Percentiles rank a stretch among this genome's conserved stretches.
Evolutionary conservation across 805 yeast species (phyloP).

Genomic region (Lipomyces starkeyi): DNA sequence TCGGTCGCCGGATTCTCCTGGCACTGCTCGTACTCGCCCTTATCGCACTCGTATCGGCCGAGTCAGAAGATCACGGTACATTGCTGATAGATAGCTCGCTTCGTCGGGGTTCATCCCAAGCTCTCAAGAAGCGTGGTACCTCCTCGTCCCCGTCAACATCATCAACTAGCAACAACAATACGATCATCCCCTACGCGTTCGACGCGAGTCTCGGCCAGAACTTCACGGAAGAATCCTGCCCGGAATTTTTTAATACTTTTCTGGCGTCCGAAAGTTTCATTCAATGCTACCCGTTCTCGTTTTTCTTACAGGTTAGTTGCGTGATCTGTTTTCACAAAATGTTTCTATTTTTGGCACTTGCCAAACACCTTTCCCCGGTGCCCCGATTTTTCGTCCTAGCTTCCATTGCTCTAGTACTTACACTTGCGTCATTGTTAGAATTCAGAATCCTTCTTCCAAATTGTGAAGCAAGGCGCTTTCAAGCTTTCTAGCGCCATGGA

Average conservation of each 20-base stretch:
- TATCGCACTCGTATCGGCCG: neutral
- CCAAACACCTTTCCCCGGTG: neutral
- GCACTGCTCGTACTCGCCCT: neutral
- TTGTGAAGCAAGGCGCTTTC: conserved; percentile 41
- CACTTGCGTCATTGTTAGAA: conserved; percentile 19
- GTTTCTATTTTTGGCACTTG: neutral
- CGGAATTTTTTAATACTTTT: conserved; percentile 40
- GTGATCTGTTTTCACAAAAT: neutral
- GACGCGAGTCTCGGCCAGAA: conserved; percentile 44
- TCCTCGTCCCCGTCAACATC: neutral
- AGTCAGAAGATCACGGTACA: neutral
- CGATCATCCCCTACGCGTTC: conserved; percentile 38
- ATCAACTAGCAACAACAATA: conserved; percentile 1
- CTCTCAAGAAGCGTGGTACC: neutral
- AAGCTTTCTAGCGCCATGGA: conserved; percentile 41
- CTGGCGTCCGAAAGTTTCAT: conserved; percentile 39
- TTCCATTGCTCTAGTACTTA: neutral
- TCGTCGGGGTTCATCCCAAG: neutral
- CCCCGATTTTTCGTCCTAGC: neutral
- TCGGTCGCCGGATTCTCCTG: neutral
- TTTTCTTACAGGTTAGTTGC: conserved; percentile 38
- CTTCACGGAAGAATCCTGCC: conserved; percentile 42
- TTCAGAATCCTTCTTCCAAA: conserved; percentile 42
- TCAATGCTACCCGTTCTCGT: conserved; percentile 44
- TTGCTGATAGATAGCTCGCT: neutral